Evolutionary conservation across 441 rosid species (phyloP), one percentile per base, ranked within the genome.

Genomic region (Biscutella laevigata): DNA sequence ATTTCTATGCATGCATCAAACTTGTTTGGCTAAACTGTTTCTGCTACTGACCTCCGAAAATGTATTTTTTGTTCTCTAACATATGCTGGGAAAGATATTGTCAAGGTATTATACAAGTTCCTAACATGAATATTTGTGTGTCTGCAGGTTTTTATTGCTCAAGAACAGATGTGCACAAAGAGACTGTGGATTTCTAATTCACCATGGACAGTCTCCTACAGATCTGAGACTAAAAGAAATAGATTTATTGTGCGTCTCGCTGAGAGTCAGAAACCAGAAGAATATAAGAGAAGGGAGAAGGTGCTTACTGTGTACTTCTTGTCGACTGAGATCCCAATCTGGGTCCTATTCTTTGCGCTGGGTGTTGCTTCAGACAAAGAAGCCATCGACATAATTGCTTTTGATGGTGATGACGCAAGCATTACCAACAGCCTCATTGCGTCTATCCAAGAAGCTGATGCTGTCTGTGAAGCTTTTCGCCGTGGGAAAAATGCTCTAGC

Each of bases 321-420:
- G 83, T 82, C 95, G 1, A 80, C 74, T 0, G 91, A 75, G 74
- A 64, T 92, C 51, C 94, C 98, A 12, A 25, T 88, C 20, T 88
- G 96, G 98, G 49, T 79, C 56, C 61, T 88, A 24, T 92, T 92
- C 64, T 92, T 88, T 65, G 83, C 94, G 15, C 83, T 88, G 37
- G 91, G 91, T 7, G 90, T 82, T 33, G 45, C 64, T 4, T 86
- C 96, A 11, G 96, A 88, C 73, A 79, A 71, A 62, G 94, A 92
- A 64, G 79, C 62, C 4, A 27, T 82, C 3, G 74, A 78, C 51
- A 74, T 92, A 20, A 79, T 92, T 58, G 82, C 78, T 52, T 86
- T 60, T 53, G 73, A 49, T 30, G 64, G 59, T 19, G 71, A 77
- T 16, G 84, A 88, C 67, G 76, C 84, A 5, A 66, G 73, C 59